These are phyloP conservation scores for Cyclotella atomus DNA, from an alignment of 108 stramenopile species.

Conservation along the genomic window DNA sequence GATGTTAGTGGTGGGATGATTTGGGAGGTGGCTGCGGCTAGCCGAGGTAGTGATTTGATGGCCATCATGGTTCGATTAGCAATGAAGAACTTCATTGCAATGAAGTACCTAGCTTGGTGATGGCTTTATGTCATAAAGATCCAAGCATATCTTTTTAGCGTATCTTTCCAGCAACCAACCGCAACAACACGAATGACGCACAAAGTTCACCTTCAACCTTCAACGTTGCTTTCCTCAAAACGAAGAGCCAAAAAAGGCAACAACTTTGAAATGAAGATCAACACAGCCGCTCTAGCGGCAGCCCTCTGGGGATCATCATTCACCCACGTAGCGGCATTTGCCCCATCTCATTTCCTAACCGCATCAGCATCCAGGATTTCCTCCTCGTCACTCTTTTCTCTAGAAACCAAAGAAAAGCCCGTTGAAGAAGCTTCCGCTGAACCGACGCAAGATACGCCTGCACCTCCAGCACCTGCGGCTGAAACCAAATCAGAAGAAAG, in stretches of 20 bases:
- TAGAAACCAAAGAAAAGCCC: constrained; percentile 12
- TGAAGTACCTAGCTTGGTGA: neutral
- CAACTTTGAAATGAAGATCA: too few species aligned
- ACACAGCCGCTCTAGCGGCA: constrained; percentile 14
- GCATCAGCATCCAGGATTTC: neutral
- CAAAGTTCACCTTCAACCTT: too few species aligned
- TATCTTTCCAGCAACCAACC: too few species aligned
- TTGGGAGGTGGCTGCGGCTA: neutral
- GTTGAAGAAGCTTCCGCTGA: neutral
- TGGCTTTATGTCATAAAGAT: neutral
- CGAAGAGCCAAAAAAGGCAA: too few species aligned
- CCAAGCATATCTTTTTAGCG: too few species aligned
- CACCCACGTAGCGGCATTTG: neutral
- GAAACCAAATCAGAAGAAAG: constrained; percentile 33
- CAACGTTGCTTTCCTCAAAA: too few species aligned
- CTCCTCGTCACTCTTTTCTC: neutral
- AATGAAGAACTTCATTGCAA: neutral
- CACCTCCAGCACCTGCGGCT: neutral
- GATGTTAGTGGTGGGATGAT: neutral
- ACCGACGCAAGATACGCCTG: neutral
- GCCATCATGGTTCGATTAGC: neutral
- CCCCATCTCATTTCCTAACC: neutral
- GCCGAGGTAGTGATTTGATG: neutral
- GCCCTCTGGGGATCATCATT: constrained; percentile 6
- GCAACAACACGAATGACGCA: too few species aligned